These are phyloP conservation scores for Nigrospora oryzae DNA, from an alignment of 2,329 filamentous ascomycete species.

Conservation along the genomic window DNA sequence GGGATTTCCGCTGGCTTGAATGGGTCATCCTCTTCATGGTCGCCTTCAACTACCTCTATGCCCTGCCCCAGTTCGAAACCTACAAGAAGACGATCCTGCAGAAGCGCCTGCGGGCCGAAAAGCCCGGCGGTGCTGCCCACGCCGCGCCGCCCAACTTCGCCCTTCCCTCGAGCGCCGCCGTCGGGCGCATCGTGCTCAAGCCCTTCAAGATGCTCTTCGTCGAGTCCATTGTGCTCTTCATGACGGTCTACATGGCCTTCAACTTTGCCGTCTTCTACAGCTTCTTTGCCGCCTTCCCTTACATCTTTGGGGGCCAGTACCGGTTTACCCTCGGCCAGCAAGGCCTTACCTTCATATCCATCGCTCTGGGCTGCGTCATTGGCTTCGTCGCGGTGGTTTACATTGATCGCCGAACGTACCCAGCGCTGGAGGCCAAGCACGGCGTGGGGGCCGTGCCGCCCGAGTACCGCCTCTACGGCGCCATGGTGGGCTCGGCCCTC, in stretches of 20 bases:
- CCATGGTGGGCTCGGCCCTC: slow-evolving; percentile 48
- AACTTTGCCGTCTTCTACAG: slow-evolving; percentile 43
- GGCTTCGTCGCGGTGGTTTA: slow-evolving; percentile 28
- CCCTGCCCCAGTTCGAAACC: slow-evolving; percentile 41
- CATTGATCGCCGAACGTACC: slow-evolving; percentile 32
- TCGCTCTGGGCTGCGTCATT: slow-evolving; percentile 35
- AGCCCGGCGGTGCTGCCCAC: slow-evolving; percentile 15
- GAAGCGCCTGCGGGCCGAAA: slow-evolving; percentile 22
- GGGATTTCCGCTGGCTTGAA: slow-evolving; percentile 46
- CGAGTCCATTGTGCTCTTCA: slow-evolving; percentile 54
- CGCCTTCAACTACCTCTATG: slow-evolving; percentile 23
- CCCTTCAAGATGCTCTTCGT: slow-evolving; percentile 50
- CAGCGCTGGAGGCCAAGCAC: slow-evolving; percentile 24
- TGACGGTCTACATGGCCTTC: slow-evolving; percentile 39
- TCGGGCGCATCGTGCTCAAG: slow-evolving; percentile 24
- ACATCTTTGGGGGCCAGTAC: slow-evolving; percentile 36
- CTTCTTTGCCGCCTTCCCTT: slow-evolving; percentile 44
- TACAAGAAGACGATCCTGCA: slow-evolving; percentile 42
- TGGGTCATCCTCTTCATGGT: slow-evolving; percentile 40
- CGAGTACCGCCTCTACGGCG: slow-evolving; percentile 49
- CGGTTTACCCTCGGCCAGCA: slow-evolving; percentile 31
- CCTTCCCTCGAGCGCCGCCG: slow-evolving; percentile 23
- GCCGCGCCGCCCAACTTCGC: slow-evolving; percentile 21
- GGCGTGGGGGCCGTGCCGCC: slow-evolving; percentile 32
- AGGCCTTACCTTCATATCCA: slow-evolving; percentile 34